phyloP scores from a whole-genome alignment of 805 yeast genomes.

The Candida saitoana region DNA sequence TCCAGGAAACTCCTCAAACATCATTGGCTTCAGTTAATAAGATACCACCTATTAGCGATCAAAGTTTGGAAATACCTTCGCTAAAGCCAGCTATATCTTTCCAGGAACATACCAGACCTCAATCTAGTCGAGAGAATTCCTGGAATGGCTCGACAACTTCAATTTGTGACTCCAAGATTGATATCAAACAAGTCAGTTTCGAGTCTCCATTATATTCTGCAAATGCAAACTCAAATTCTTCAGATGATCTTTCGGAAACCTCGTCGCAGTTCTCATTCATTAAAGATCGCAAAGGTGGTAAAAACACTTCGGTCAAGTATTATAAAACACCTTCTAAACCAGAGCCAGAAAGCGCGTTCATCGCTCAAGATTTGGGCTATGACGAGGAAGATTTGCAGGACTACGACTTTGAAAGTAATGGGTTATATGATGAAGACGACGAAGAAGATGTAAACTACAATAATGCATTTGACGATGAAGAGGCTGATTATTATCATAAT shows the following conservation, averaged over 20 bases:
- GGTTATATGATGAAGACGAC: constrained; percentile 21
- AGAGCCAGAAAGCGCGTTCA: constrained; percentile 17
- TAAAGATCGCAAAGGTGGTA: constrained; percentile 36
- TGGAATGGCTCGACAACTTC: constrained; percentile 4
- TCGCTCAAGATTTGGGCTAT: constrained; percentile 26
- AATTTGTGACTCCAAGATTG: constrained; percentile 11
- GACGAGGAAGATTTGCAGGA: constrained; percentile 32
- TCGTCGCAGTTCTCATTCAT: constrained; percentile 43
- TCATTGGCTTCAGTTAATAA: background rate
- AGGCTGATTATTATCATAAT: constrained; percentile 10
- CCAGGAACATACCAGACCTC: background rate
- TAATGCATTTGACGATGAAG: constrained; percentile 10
- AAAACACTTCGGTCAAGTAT: constrained; percentile 42
- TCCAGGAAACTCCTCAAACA: constrained; percentile 1
- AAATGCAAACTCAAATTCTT: background rate
- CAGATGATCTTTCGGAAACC: constrained; percentile 11
- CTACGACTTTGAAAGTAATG: constrained; percentile 43
- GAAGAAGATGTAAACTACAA: constrained; percentile 3
- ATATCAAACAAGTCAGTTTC: constrained; percentile 10
- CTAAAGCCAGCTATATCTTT: constrained; percentile 1
- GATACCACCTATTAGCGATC: background rate
- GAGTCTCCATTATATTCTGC: constrained; percentile 1
- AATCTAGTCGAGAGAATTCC: background rate
- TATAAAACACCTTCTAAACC: constrained; percentile 28
- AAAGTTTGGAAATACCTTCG: background rate